A percentile compares a stretch with the other conserved stretches of the same genome.
phyloP scores from a whole-genome alignment of 2,329 filamentous ascomycete species.

The Microcyclosporella mali region DNA sequence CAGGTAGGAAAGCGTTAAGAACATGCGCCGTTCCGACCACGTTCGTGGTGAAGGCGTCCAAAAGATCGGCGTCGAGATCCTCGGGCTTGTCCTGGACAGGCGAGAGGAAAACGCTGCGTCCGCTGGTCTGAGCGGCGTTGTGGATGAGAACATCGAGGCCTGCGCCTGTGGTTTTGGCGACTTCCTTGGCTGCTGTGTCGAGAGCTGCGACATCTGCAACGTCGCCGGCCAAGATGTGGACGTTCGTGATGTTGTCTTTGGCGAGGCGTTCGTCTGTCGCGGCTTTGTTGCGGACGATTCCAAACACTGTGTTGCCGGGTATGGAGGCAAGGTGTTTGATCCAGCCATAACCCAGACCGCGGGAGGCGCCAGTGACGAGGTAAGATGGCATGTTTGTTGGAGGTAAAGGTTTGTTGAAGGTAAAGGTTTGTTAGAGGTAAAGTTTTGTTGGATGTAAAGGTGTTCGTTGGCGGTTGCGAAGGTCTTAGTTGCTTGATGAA shows the following conservation, averaged over 20 bases:
- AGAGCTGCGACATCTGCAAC: slow-evolving; percentile 37
- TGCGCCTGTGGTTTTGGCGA: slow-evolving; percentile 21
- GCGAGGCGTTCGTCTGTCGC: slow-evolving; percentile 16
- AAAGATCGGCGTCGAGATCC: slow-evolving; percentile 17
- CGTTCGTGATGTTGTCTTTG: slow-evolving; percentile 31
- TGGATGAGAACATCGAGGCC: slow-evolving; percentile 29
- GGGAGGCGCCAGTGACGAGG: slow-evolving; percentile 30
- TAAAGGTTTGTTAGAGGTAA: no score
- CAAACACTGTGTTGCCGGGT: slow-evolving; percentile 30
- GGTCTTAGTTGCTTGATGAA: no score
- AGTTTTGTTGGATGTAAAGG: no score
- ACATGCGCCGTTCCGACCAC: slow-evolving; percentile 25
- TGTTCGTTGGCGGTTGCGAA: no score
- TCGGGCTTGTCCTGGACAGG: slow-evolving; percentile 16
- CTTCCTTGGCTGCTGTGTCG: slow-evolving; percentile 26
- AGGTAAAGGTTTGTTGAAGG: not conserved
- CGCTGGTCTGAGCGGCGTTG: slow-evolving; percentile 27
- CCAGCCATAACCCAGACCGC: slow-evolving; percentile 33
- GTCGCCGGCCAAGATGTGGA: slow-evolving; percentile 45
- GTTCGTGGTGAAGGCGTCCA: slow-evolving; percentile 19
- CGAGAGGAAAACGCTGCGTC: slow-evolving; percentile 10
- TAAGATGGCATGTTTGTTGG: slow-evolving; percentile 27
- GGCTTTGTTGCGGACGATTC: slow-evolving; percentile 30
- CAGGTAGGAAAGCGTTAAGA: slow-evolving; percentile 25
- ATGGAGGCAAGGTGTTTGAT: slow-evolving; percentile 26